phyloP scores from a whole-genome alignment of 768 basidiomycete species.

The Lactarius trivialis region DNA sequence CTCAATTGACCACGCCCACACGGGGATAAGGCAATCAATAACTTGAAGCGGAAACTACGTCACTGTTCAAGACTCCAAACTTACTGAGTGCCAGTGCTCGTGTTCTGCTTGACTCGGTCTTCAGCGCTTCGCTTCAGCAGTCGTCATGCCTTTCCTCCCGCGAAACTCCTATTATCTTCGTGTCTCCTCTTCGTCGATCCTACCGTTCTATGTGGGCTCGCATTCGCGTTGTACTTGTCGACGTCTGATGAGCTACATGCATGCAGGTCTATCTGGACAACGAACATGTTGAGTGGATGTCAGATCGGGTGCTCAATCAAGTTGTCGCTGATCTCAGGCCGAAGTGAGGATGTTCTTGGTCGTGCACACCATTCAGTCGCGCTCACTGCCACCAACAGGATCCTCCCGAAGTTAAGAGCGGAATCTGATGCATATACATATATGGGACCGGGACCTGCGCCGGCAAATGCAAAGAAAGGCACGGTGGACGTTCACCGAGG shows the following conservation, averaged over 20 bases:
- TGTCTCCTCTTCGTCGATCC: constrained; percentile 59
- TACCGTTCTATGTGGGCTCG: constrained; percentile 69
- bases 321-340: constrained; percentile 76
- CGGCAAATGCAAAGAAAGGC: constrained; percentile 52
- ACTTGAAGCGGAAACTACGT: no score
- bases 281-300: constrained; percentile 87
- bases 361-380: neutral
- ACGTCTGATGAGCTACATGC: neutral
- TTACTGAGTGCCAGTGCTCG: no score
- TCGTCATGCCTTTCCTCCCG: constrained; percentile 54
- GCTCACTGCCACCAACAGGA: constrained; percentile 36
- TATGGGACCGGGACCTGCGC: constrained; percentile 33
- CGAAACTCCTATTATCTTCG: constrained; percentile 81
- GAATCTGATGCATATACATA: constrained; percentile 45
- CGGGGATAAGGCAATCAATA: no score
- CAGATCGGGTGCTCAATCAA: constrained; percentile 68
- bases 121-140: neutral
- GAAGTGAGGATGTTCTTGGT: constrained; percentile 37
- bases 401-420: constrained; percentile 57
- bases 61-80: no score
- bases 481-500: constrained; percentile 81
- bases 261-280: constrained; percentile 79
- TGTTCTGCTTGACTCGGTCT: neutral
- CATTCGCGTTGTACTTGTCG: neutral
- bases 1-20: no score